phyloP scores from a whole-genome alignment of 2,329 filamentous ascomycete genomes.

The Ophiocordyceps camponoti-rufipedis region DNA sequence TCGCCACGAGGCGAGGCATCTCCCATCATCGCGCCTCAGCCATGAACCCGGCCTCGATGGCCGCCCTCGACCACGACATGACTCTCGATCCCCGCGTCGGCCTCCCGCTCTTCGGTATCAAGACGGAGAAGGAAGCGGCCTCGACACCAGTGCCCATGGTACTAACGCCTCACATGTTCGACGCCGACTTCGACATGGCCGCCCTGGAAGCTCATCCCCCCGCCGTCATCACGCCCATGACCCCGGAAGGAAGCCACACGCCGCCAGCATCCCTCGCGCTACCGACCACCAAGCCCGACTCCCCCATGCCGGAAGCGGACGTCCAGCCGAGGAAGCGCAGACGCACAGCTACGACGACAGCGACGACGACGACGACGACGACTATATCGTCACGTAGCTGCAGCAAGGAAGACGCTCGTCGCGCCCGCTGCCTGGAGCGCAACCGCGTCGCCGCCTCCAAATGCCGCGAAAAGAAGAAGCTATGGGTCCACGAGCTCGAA shows the following conservation, averaged over 20 bases:
- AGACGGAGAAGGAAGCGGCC: constrained; percentile 1
- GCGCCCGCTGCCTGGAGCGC: constrained; percentile 44
- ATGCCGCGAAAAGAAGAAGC: constrained; percentile 50
- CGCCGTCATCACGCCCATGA: neutral
- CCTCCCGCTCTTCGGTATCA: constrained; percentile 2
- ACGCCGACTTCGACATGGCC: neutral
- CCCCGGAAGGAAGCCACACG: neutral
- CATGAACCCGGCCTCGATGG: neutral
- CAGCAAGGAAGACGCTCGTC: constrained; percentile 10
- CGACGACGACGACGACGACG: too few relatives aligned
- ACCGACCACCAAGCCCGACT: too few relatives aligned
- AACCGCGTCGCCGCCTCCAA: constrained; percentile 59
- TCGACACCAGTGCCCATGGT: neutral
- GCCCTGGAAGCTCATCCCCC: neutral
- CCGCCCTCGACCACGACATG: neutral
- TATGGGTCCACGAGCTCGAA: constrained; percentile 31
- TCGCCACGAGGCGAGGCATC: neutral
- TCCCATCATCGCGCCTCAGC: neutral
- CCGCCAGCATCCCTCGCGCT: neutral
- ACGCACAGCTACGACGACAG: too few relatives aligned
- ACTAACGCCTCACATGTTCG: constrained; percentile 3
- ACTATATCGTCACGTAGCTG: neutral
- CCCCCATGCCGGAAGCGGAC: too few relatives aligned
- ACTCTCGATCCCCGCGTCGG: constrained; percentile 2
- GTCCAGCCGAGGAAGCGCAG: too few relatives aligned